Evolutionary conservation across 2,329 filamentous ascomycete species (phyloP).

Genomic region (Ophiosphaerella herpotricha): DNA sequence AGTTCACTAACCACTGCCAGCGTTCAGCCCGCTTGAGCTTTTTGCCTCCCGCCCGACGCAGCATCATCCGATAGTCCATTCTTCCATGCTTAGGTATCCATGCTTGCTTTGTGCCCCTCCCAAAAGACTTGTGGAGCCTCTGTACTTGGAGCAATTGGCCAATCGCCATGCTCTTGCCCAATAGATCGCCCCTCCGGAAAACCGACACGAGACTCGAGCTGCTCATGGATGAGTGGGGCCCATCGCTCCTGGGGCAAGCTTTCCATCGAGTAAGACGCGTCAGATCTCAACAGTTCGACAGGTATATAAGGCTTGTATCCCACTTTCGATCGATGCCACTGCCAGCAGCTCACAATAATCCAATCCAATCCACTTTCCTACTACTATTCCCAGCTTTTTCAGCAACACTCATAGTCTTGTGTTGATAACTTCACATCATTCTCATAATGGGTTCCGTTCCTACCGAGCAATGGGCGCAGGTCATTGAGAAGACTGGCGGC

Average conservation of each 20-base stretch:
- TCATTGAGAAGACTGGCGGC: constrained; percentile 80
- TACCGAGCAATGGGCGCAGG: constrained; percentile 86
- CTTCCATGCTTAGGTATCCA: constrained; percentile 3
- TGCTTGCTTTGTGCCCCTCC: constrained; percentile 26
- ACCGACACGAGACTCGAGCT: constrained; percentile 23
- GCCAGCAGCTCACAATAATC: constrained; percentile 6
- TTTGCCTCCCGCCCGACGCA: constrained; percentile 36
- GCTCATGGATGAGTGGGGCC: constrained; percentile 28
- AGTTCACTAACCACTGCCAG: constrained; percentile 6
- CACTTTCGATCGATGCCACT: constrained; percentile 7
- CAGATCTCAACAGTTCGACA: constrained; percentile 4
- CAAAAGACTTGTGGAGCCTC: constrained; percentile 18
- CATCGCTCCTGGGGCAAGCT: constrained; percentile 9
- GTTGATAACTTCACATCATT: neutral
- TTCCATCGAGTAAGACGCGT: constrained; percentile 8
- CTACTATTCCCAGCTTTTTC: neutral
- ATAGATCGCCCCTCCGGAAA: constrained; percentile 19
- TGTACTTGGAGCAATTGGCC: constrained; percentile 13
- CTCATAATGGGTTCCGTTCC: constrained; percentile 66
- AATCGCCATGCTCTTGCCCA: constrained; percentile 3
- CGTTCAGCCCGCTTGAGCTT: constrained; percentile 18
- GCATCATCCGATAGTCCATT: constrained; percentile 38
- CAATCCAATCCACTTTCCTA: constrained; percentile 11
- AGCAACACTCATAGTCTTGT: neutral
- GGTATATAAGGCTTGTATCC: constrained; percentile 25